Conservation (phyloP, 805 yeast species). For the Blastobotrys muscicola region DNA sequence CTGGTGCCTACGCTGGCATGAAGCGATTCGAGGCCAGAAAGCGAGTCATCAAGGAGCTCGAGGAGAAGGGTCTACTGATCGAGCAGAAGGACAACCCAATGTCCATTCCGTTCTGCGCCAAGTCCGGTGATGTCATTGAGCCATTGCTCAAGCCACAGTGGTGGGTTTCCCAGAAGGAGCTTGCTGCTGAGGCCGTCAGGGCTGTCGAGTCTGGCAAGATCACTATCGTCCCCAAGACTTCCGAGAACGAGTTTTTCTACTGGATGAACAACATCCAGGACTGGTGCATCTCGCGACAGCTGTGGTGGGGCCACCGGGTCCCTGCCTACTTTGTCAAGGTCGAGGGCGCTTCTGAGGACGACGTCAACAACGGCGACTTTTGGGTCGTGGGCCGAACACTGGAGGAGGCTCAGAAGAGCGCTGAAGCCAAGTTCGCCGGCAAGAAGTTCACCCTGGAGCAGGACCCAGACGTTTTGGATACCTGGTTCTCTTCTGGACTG, state of each 20-base stretch:
- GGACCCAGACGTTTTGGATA: constrained; percentile 96
- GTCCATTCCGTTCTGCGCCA: constrained; percentile 88
- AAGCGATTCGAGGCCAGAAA: constrained; percentile 92
- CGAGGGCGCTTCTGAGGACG: constrained; percentile 51
- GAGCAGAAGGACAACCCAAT: constrained; percentile 92
- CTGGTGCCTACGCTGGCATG: constrained; percentile 88
- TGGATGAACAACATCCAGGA: constrained; percentile 96
- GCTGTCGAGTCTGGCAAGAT: constrained; percentile 79
- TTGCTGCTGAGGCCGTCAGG: constrained; percentile 79
- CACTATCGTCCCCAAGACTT: constrained; percentile 75
- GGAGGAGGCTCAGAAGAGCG: constrained; percentile 81
- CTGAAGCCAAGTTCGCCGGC: constrained; percentile 61
- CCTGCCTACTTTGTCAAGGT: constrained; percentile 85
- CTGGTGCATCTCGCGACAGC: constrained; percentile 96
- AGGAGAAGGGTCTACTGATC: constrained; percentile 62
- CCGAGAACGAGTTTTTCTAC: constrained; percentile 87
- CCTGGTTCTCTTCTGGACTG: constrained; percentile 97
- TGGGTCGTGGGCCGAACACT: constrained; percentile 87
- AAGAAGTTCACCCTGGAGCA: constrained; percentile 69
- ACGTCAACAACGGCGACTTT: constrained; percentile 53
- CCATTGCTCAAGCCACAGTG: constrained; percentile 97
- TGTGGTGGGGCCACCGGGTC: constrained; percentile 98
- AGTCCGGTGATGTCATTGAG: constrained; percentile 96
- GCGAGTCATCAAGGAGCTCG: constrained; percentile 69
- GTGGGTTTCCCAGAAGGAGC: constrained; percentile 91